phyloP scores from a whole-genome alignment of 148 eudicot species.

The Chenopodium quinoa region DNA sequence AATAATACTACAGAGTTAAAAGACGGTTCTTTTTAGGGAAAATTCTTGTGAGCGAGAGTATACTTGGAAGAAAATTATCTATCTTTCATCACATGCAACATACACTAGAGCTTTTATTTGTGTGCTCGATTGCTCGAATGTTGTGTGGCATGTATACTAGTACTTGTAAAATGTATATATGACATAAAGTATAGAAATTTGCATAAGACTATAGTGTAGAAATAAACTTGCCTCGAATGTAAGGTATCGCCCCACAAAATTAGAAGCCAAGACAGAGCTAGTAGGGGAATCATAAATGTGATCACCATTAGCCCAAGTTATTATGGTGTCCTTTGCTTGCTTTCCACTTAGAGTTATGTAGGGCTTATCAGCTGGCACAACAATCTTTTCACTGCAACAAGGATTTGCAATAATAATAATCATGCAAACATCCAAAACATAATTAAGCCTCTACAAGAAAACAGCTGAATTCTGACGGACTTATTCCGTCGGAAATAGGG shows the following conservation, averaged over 20 bases:
- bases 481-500: too few relatives aligned
- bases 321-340: conserved; percentile 46
- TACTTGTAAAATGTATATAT: too few relatives aligned
- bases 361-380: conserved; percentile 71
- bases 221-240: conserved; percentile 52
- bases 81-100: too few relatives aligned
- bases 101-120: too few relatives aligned
- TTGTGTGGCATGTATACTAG: too few relatives aligned
- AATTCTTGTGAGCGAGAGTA: too few relatives aligned
- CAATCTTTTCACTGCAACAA: conserved; percentile 54
- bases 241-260: conserved; percentile 70
- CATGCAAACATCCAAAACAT: neutral
- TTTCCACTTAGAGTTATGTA: conserved; percentile 77
- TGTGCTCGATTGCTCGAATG: too few relatives aligned
- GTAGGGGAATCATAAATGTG: conserved; percentile 55
- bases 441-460: neutral
- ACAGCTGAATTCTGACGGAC: too few relatives aligned
- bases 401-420: neutral
- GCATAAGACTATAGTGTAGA: neutral
- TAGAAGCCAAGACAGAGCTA: conserved; percentile 52
- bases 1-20: too few relatives aligned
- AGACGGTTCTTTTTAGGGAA: too few relatives aligned
- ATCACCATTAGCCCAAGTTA: conserved; percentile 58
- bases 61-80: too few relatives aligned
- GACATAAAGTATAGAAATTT: too few relatives aligned